These are phyloP conservation scores for Parathielavia appendiculata DNA, from an alignment of 495 filamentous ascomycete species.

Conservation along the genomic window DNA sequence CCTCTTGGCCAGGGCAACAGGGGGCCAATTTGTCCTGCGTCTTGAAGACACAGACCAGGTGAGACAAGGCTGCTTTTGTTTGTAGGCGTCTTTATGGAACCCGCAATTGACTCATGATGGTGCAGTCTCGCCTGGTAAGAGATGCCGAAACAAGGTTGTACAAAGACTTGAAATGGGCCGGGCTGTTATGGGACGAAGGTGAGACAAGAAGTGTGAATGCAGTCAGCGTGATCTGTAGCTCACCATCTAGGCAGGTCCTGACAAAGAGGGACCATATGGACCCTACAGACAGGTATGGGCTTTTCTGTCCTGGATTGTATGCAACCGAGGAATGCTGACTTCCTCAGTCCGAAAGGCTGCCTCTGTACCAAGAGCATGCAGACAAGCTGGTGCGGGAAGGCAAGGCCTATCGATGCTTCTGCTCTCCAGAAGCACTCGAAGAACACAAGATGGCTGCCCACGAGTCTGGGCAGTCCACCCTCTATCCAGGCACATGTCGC, in stretches of 20 bases:
- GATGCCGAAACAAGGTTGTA: constrained; percentile 72
- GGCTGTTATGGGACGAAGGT: constrained; percentile 94
- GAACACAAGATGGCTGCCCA: constrained; percentile 55
- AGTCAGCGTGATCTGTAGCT: constrained; percentile 18
- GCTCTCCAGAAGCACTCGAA: constrained; percentile 65
- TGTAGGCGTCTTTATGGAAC: neutral
- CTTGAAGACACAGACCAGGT: constrained; percentile 97
- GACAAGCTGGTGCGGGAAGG: constrained; percentile 62
- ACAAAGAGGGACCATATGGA: constrained; percentile 70
- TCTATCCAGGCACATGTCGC: constrained; percentile 74
- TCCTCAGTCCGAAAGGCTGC: constrained; percentile 69
- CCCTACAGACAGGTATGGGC: constrained; percentile 74
- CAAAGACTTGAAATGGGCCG: constrained; percentile 80
- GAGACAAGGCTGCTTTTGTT: constrained; percentile 8
- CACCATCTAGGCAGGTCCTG: constrained; percentile 55
- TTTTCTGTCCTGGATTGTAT: neutral
- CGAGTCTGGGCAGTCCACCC: constrained; percentile 54
- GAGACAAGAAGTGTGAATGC: neutral
- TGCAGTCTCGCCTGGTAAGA: constrained; percentile 46
- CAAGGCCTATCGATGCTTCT: constrained; percentile 91
- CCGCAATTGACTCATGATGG: constrained; percentile 15
- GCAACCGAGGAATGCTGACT: neutral
- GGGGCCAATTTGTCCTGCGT: constrained; percentile 86
- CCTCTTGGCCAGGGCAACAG: constrained; percentile 76
- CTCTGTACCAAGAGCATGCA: constrained; percentile 67